Evolutionary conservation across 1,284 basidiomycete species (phyloP).

Genomic region (Ganoderma meredithae): DNA sequence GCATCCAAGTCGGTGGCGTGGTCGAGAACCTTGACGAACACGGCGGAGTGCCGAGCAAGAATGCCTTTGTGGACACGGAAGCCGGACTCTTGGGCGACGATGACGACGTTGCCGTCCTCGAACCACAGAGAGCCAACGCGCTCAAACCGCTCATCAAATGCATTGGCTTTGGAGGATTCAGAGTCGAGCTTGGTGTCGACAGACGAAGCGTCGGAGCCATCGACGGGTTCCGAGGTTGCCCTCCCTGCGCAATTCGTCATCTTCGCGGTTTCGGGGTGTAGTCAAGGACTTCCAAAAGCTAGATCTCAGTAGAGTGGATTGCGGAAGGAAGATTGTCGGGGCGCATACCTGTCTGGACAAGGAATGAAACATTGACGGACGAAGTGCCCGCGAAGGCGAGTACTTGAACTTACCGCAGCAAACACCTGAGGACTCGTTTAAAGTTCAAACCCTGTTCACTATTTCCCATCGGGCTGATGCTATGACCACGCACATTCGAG

Average conservation of each 20-base stretch:
- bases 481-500: too few relatives aligned
- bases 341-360: neutral
- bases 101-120: constrained; percentile 17
- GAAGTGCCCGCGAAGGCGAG: neutral
- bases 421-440: neutral
- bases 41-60: neutral
- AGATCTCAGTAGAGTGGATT: neutral
- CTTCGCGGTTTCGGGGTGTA: neutral
- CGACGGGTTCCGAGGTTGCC: neutral
- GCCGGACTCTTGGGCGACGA: constrained; percentile 1
- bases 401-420: neutral
- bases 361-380: neutral
- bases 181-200: neutral
- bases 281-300: neutral
- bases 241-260: neutral
- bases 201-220: neutral
- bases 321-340: neutral
- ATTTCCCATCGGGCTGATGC: too few relatives aligned
- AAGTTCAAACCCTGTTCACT: neutral
- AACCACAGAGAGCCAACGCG: constrained; percentile 13
- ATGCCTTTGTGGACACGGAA: constrained; percentile 17
- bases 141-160: neutral
- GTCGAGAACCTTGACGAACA: constrained; percentile 1
- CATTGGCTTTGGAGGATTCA: too few relatives aligned
- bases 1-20: neutral